A percentile compares a stretch with the other conserved stretches of the same genome.
phyloP scores from a whole-genome alignment of 2,329 filamentous ascomycete species.

The Elsinoe fawcettii region DNA sequence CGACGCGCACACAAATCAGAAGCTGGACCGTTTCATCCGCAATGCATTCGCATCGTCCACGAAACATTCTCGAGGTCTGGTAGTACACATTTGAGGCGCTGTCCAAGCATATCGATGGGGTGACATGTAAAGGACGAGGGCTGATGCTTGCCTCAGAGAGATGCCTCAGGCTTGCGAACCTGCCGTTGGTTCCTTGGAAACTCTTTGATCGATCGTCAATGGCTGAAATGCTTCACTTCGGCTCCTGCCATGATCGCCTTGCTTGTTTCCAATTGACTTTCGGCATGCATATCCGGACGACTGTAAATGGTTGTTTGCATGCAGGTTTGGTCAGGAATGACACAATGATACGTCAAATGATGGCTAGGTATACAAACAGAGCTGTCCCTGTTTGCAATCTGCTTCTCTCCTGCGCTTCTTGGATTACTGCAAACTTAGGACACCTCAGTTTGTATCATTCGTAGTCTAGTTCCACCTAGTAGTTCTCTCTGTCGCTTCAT shows the following conservation, averaged over 20 bases:
- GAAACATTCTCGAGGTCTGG: not conserved
- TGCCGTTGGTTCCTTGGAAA: too few species aligned
- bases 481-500: too few species aligned
- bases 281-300: not conserved
- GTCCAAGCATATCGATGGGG: too few species aligned
- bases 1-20: not conserved
- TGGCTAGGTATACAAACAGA: not conserved
- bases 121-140: too few species aligned
- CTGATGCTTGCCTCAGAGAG: too few species aligned
- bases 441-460: too few species aligned
- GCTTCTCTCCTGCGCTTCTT: not conserved
- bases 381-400: not conserved
- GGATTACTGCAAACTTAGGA: too few species aligned
- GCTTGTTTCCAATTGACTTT: constrained; percentile 13
- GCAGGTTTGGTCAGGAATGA: constrained; percentile 1
- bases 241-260: constrained; percentile 6
- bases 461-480: too few species aligned
- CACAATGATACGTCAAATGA: constrained; percentile 5
- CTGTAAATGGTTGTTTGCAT: not conserved
- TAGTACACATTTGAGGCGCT: too few species aligned
- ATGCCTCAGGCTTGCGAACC: too few species aligned
- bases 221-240: constrained; percentile 1
- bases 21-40: not conserved
- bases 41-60: not conserved
- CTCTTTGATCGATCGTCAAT: not conserved